Percentiles rank a stretch among this genome's conserved stretches.
Conservation (phyloP, 805 yeast genomes). For the Ogataea siamensis region DNA sequence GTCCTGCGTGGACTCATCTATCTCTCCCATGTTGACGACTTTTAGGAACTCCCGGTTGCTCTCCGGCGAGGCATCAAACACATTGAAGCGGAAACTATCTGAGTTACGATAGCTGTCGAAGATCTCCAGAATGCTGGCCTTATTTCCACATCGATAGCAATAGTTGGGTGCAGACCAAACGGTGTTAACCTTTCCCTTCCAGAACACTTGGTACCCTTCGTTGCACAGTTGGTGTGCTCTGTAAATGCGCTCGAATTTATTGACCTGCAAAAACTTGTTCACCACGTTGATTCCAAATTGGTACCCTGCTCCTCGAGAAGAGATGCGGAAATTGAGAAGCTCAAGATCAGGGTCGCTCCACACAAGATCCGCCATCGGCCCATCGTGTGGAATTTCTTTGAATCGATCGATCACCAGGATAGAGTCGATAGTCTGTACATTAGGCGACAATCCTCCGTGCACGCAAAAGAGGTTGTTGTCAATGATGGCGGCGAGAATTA, state of each 20-base stretch:
- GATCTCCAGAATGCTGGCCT: constrained; percentile 95
- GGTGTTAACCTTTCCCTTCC: constrained; percentile 87
- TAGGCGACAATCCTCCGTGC: constrained; percentile 96
- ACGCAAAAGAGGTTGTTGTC: constrained; percentile 90
- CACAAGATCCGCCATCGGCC: constrained; percentile 98
- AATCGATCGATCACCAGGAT: constrained; percentile 87
- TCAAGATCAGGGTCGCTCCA: constrained; percentile 98
- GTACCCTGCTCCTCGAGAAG: constrained; percentile 98
- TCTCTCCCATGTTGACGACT: constrained; percentile 39
- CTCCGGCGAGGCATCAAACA: constrained; percentile 96
- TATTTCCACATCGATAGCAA: constrained; percentile 94
- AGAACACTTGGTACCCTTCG: constrained; percentile 90
- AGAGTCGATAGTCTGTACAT: constrained; percentile 91
- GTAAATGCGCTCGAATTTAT: constrained; percentile 74
- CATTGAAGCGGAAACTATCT: constrained; percentile 69
- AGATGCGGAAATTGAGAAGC: constrained; percentile 71
- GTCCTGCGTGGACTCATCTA: constrained; percentile 18
- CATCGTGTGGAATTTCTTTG: constrained; percentile 96
- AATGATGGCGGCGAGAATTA: constrained; percentile 85
- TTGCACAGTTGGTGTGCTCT: constrained; percentile 97
- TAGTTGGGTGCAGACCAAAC: constrained; percentile 99
- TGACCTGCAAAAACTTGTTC: constrained; percentile 75
- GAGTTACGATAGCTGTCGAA: constrained; percentile 56
- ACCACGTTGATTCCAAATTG: constrained; percentile 92
- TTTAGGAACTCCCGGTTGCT: constrained; percentile 57